These are phyloP conservation scores for Torulaspora globosa DNA, from an alignment of 1,139 yeast species.

Conservation along the genomic window DNA sequence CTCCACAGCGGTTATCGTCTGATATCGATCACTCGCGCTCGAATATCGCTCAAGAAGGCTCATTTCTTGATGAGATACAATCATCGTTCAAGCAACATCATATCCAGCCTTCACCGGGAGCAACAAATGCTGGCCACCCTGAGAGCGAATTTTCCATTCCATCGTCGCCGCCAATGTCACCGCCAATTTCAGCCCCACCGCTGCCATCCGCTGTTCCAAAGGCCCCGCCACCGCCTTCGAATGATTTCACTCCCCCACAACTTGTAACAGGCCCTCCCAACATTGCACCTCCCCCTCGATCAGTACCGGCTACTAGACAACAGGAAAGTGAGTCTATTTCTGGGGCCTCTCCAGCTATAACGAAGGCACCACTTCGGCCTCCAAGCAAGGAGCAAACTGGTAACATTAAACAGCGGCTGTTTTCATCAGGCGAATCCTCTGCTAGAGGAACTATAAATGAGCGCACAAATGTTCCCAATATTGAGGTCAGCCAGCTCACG, in stretches of 20 bases:
- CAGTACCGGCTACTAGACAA: constrained; percentile 18
- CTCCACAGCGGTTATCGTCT: constrained; percentile 1
- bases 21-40: background rate
- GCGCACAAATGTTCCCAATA: constrained; percentile 29
- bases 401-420: constrained; percentile 32
- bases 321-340: constrained; percentile 23
- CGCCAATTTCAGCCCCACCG: constrained; percentile 24
- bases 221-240: background rate
- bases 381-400: constrained; percentile 26
- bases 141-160: constrained; percentile 23
- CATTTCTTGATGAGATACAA: constrained; percentile 17
- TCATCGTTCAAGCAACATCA: constrained; percentile 20
- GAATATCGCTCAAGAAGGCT: constrained; percentile 15
- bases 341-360: constrained; percentile 11
- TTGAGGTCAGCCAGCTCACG: constrained; percentile 39
- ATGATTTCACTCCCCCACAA: constrained; percentile 1
- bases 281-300: constrained; percentile 17
- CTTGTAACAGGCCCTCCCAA: constrained; percentile 3
- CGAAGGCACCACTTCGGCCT: constrained; percentile 23
- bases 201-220: constrained; percentile 16
- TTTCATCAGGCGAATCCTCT: constrained; percentile 30
- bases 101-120: constrained; percentile 19
- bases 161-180: constrained; percentile 18
- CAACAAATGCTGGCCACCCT: constrained; percentile 5
- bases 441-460: constrained; percentile 18